Conservation (phyloP, 2,329 filamentous ascomycete genomes). For the Rosellinia necatrix region DNA sequence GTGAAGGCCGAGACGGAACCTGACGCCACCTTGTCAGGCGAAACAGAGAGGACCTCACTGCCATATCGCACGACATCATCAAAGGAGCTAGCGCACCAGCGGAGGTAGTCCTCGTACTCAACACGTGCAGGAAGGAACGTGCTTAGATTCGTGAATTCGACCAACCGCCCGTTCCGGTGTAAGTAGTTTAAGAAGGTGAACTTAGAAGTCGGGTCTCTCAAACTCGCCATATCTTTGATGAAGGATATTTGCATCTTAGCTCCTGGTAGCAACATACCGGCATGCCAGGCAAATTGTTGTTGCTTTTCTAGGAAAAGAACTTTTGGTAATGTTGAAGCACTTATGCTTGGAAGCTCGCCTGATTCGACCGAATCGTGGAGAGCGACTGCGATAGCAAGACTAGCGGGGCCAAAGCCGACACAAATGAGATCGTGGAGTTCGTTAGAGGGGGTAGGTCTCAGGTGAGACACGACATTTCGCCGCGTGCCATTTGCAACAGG, state of each 20-base stretch:
- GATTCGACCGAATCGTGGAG: slow-evolving; percentile 76
- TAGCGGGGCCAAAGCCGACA: slow-evolving; percentile 91
- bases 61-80: slow-evolving; percentile 73
- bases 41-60: slow-evolving; percentile 75
- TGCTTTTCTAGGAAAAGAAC: slow-evolving; percentile 91
- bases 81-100: slow-evolving; percentile 88
- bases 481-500: slow-evolving; percentile 5
- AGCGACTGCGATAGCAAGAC: slow-evolving; percentile 85
- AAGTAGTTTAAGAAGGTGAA: slow-evolving; percentile 98
- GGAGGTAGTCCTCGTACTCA: slow-evolving; percentile 95
- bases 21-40: slow-evolving; percentile 58
- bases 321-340: slow-evolving; percentile 59
- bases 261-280: slow-evolving; percentile 91
- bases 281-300: slow-evolving; percentile 83
- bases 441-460: slow-evolving; percentile 59
- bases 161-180: slow-evolving; percentile 76
- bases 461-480: slow-evolving; percentile 44
- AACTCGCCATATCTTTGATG: slow-evolving; percentile 90
- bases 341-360: slow-evolving; percentile 47
- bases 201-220: slow-evolving; percentile 83
- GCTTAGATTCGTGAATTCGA: slow-evolving; percentile 87
- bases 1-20: slow-evolving; percentile 66
- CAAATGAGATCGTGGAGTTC: slow-evolving; percentile 84
- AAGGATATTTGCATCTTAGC: slow-evolving; percentile 98
- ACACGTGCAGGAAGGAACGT: slow-evolving; percentile 85